Evolutionary conservation across 2,329 filamentous ascomycete genomes (phyloP).

Genomic region (Nemania diffusa): DNA sequence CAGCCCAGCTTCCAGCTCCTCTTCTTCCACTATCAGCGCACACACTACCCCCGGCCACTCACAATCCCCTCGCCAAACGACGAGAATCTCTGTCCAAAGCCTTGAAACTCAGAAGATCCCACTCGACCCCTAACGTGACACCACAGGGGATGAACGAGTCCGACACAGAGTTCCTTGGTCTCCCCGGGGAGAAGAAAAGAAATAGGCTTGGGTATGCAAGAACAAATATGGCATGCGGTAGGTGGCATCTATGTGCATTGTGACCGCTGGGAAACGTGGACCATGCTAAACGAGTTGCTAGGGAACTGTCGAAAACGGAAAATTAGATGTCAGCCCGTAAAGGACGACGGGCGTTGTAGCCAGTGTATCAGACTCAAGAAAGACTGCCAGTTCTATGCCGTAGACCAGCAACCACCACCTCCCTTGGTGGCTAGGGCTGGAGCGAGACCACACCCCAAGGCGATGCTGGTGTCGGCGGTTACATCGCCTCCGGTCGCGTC

Average conservation of each 20-base stretch:
- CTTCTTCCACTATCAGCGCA: slow-evolving; percentile 43
- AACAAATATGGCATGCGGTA: slow-evolving; percentile 95
- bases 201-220: slow-evolving; percentile 97
- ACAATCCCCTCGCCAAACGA: slow-evolving; percentile 50
- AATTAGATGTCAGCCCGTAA: slow-evolving; percentile 86
- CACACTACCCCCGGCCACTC: slow-evolving; percentile 46
- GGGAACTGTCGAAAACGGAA: slow-evolving; percentile 93
- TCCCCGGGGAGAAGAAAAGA: slow-evolving; percentile 67
- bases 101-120: slow-evolving; percentile 59
- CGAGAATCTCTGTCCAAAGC: slow-evolving; percentile 53
- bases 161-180: slow-evolving; percentile 50
- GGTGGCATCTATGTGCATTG: slow-evolving; percentile 55
- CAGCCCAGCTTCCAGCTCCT: slow-evolving; percentile 46
- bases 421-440: slow-evolving; percentile 57
- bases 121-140: slow-evolving; percentile 61
- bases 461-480: slow-evolving; percentile 28
- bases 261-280: slow-evolving; percentile 14
- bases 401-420: slow-evolving; percentile 74
- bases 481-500: slow-evolving; percentile 29
- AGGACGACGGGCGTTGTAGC: slow-evolving; percentile 80
- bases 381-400: slow-evolving; percentile 91
- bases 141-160: slow-evolving; percentile 53
- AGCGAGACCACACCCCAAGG: slow-evolving; percentile 24
- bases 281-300: slow-evolving; percentile 52
- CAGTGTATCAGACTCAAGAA: slow-evolving; percentile 96